Evolutionary conservation across 305 asterid species (phyloP), one percentile per base, ranked within the genome.

Genomic region (Solanum hybrid): DNA sequence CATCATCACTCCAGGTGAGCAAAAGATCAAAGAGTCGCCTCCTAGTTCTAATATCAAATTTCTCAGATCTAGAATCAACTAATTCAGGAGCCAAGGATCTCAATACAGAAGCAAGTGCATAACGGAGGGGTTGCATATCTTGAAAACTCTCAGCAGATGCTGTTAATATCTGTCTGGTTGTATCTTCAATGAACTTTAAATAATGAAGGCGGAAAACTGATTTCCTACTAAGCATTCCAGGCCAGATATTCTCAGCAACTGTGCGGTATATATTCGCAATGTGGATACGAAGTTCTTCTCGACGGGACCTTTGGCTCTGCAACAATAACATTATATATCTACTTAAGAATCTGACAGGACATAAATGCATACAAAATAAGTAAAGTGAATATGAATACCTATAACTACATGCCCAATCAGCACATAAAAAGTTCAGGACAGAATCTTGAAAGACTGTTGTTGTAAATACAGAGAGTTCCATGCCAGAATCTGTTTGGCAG

Each of bases 51-150:
- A 96, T 89, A 92, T 98, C 99, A 87, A 98, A 97, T 89, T 98
- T 98, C 93, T 98, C 99, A 5, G 99, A 96, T 92, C 96, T 98
- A 79, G 98, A 96, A 88, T 95, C 99, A 89, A 98, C 98, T 94
- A 98, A 96, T 93, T 97, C 99, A 71, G 99, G 99, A 89, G 99
- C 99, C 94, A 98, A 92, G 91, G 93, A 96, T 94, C 99, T 95
- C 89, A 98, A 94, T 90, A 97, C 99, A 78, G 98, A 94, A 90
- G 99, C 98, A 92, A 98, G 99, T 64, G 98, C 98, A 90, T 93
- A 97, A 89, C 99, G 98, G 35, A 95, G 98, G 92, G 98, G 98
- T 89, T 98, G 99, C 92, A 95, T 93, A 89, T 98, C 99, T 80
- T 94, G 98, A 92, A 98, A 98, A 91, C 92, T 97, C 92, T 98